A percentile compares a stretch with the other conserved stretches of the same genome.
phyloP scores from a whole-genome alignment of 148 eudicot genomes.

The Cornus controversa region DNA sequence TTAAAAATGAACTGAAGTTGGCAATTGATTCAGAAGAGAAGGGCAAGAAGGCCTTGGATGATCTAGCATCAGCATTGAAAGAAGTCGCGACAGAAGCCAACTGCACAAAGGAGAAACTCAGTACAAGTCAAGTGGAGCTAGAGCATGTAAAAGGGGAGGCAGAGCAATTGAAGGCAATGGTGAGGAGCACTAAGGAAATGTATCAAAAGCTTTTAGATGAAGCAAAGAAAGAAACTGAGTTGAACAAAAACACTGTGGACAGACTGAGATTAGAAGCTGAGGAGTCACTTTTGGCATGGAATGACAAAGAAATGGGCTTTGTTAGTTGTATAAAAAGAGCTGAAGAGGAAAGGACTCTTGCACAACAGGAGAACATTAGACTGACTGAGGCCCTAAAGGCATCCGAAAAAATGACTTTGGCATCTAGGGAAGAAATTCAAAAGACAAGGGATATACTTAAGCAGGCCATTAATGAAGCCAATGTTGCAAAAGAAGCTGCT shows the following conservation, averaged over 20 bases:
- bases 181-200: conserved; percentile 39
- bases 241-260: conserved; percentile 46
- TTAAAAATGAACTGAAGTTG: conserved; percentile 46
- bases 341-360: conserved; percentile 54
- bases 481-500: conserved; percentile 84
- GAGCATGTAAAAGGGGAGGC: conserved; percentile 45
- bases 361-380: conserved; percentile 34
- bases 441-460: conserved; percentile 79
- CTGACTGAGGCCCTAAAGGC: conserved; percentile 28
- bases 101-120: conserved; percentile 54
- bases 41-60: conserved; percentile 81
- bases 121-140: conserved; percentile 34
- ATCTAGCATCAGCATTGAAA: conserved; percentile 67
- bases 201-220: conserved; percentile 41
- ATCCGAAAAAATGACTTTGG: conserved; percentile 31
- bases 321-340: conserved; percentile 68
- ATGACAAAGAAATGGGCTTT: conserved; percentile 70
- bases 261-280: conserved; percentile 70
- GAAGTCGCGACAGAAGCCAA: conserved; percentile 71
- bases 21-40: conserved; percentile 77
- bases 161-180: conserved; percentile 33
- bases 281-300: conserved; percentile 73
- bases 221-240: conserved; percentile 50
- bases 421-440: conserved; percentile 53
- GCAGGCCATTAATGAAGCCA: conserved; percentile 75